phyloP scores from a whole-genome alignment of 345 rosid genomes.

The Sisymbrium irio region DNA sequence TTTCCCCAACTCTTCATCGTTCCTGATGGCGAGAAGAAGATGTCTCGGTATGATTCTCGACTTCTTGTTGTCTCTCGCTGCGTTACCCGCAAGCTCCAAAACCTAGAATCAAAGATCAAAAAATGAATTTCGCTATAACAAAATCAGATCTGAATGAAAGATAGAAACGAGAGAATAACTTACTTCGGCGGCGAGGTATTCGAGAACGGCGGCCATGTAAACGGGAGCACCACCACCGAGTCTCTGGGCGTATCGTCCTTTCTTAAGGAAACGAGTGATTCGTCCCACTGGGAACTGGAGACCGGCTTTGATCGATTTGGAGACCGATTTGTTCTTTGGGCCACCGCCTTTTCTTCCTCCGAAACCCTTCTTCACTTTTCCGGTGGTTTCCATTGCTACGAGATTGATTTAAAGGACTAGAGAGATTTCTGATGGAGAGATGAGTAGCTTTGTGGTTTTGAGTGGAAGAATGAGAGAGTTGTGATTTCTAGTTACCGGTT shows the following conservation, averaged over 20 bases:
- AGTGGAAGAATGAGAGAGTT: no score
- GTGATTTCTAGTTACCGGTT: no score
- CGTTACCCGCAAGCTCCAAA: conserved; percentile 75
- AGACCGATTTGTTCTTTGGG: conserved; percentile 65
- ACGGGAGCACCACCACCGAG: conserved; percentile 88
- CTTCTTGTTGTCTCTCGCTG: conserved; percentile 81
- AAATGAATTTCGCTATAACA: background rate
- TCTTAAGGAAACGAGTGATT: conserved; percentile 76
- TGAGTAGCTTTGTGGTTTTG: no score
- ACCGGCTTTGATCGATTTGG: conserved; percentile 75
- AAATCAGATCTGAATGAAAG: background rate
- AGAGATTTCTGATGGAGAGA: no score
- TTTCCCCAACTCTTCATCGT: conserved; percentile 74
- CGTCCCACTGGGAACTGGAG: conserved; percentile 86
- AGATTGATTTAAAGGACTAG: no score
- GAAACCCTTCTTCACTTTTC: conserved; percentile 68
- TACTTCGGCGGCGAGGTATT: conserved; percentile 86
- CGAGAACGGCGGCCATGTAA: conserved; percentile 84
- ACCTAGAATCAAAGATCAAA: conserved; percentile 40
- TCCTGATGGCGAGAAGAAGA: conserved; percentile 66
- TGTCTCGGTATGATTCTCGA: conserved; percentile 72
- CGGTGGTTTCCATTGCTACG: conserved; percentile 64
- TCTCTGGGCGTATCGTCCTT: conserved; percentile 67
- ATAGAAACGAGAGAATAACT: background rate
- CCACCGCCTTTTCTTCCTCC: conserved; percentile 83